These are phyloP conservation scores for Hyaloperonospora arabidopsidis DNA, from an alignment of 352 stramenopile species.

Conservation along the genomic window DNA sequence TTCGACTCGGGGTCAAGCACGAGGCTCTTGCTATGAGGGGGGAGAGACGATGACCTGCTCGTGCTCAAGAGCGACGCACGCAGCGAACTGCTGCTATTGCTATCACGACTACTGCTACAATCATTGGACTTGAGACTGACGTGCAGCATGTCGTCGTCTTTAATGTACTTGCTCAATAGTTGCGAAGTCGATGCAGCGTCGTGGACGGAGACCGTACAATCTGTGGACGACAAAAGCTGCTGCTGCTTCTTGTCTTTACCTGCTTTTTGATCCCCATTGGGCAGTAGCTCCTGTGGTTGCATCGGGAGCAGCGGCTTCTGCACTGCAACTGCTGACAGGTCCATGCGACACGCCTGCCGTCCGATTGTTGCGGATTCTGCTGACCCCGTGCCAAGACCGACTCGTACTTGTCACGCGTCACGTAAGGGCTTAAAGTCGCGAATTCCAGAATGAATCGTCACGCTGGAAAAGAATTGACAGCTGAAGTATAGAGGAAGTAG, in stretches of 20 bases:
- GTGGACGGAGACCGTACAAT: slow-evolving; percentile 33
- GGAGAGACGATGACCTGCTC: slow-evolving; percentile 11
- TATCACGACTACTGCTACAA: neutral
- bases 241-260: slow-evolving; percentile 16
- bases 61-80: slow-evolving; percentile 21
- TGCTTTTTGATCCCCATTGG: slow-evolving; percentile 11
- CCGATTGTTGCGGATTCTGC: too few relatives aligned
- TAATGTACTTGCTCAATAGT: slow-evolving; percentile 24
- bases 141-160: slow-evolving; percentile 29
- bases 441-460: too few relatives aligned
- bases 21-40: slow-evolving; percentile 43
- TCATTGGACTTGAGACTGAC: slow-evolving; percentile 10
- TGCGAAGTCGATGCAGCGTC: slow-evolving; percentile 26
- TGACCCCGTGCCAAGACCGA: too few relatives aligned
- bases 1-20: slow-evolving; percentile 38
- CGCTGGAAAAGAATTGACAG: too few relatives aligned
- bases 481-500: too few relatives aligned
- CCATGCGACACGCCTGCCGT: too few relatives aligned
- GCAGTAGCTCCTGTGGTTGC: slow-evolving; percentile 5
- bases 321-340: too few relatives aligned
- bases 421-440: too few relatives aligned
- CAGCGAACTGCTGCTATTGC: slow-evolving; percentile 16
- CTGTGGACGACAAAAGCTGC: slow-evolving; percentile 30
- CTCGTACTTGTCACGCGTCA: too few relatives aligned
- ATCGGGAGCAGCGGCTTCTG: slow-evolving; percentile 6